Base-by-base conservation (phyloP, 805 yeast species). In the Saccharomycopsis malanga region DNA sequence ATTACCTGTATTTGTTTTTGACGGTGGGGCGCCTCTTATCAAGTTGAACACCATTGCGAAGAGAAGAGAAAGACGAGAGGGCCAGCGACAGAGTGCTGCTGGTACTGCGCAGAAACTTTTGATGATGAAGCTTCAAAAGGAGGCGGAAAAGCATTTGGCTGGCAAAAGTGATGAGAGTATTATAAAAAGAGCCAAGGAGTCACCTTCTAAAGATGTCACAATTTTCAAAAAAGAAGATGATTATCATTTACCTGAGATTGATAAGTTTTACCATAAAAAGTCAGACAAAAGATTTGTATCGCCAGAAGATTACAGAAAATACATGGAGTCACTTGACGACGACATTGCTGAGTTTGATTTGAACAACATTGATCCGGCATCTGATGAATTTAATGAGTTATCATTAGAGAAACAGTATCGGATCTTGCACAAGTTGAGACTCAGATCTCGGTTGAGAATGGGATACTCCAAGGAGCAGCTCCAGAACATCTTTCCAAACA, bases 391-490 rank as follows among this genome's bases (percentile, higher is more conserved):
- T 59, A 70, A 73, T 10, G 71, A 72, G 18, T 66, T 93, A n/a
- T 96, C 98, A 0, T 67, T 81, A 42, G 76, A 88, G 0, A 81
- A 95, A 0, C 96, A 88, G 60, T 93, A 93, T 60, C 87, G 88
- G 76, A 77, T 87, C 3, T 66, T 93, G 10, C 86, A 93, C 7
- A 87, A 86, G 50, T 72, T 95, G 14, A 64, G 99, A 48, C 66
- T 88, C 22, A 74, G 87, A 52, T 89, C 97, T 0, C 68, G 99
- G 49, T 72, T 93, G 60, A 79, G 99, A 66, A 82, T 93, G 95
- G 99, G 99, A 1, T 89, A 85, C 59, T 72, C 91, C 0, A 86
- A 88, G 48, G 88, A 85, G n/a, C 97, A 93, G 58, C 68, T 93
- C 30, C 85, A 86, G 54, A 67, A 75, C 3, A 66, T 87, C 46